A percentile compares a stretch with the other conserved stretches of the same genome.
These are phyloP conservation scores for Thalassiosira delicatula DNA, from an alignment of 352 stramenopile genomes.

Conservation along the genomic window DNA sequence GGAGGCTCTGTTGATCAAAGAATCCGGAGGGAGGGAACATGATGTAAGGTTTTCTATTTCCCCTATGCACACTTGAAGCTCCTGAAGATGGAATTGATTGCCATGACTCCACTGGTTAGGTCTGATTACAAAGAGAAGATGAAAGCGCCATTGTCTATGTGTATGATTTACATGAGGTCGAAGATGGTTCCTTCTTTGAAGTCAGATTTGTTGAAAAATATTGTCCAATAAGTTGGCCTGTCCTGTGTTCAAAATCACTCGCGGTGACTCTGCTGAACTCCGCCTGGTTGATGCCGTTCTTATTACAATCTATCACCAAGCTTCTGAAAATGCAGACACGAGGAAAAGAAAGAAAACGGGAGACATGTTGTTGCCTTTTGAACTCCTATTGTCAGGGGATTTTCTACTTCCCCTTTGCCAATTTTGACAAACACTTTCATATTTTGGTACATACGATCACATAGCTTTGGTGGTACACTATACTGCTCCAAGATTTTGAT, in stretches of 20 bases:
- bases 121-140: slow-evolving; percentile 1
- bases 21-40: no score
- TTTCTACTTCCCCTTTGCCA: background rate
- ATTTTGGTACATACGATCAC: slow-evolving; percentile 8
- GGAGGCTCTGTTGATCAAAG: no score
- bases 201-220: background rate
- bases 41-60: background rate
- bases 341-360: slow-evolving; percentile 37
- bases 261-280: background rate
- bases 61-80: slow-evolving; percentile 4
- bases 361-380: slow-evolving; percentile 21
- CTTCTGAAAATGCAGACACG: slow-evolving; percentile 32
- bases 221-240: background rate
- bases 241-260: background rate
- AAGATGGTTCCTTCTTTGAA: background rate
- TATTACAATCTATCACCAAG: slow-evolving; percentile 5
- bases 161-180: slow-evolving; percentile 5
- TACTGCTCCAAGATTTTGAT: slow-evolving; percentile 19
- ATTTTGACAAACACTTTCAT: slow-evolving; percentile 16
- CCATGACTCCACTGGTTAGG: background rate
- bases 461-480: slow-evolving; percentile 25
- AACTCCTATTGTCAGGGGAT: slow-evolving; percentile 16
- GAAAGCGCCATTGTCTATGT: slow-evolving; percentile 25
- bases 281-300: slow-evolving; percentile 9
- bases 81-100: slow-evolving; percentile 6